phyloP scores from a whole-genome alignment of 495 filamentous ascomycete species.

The Xylaria cubensis region DNA sequence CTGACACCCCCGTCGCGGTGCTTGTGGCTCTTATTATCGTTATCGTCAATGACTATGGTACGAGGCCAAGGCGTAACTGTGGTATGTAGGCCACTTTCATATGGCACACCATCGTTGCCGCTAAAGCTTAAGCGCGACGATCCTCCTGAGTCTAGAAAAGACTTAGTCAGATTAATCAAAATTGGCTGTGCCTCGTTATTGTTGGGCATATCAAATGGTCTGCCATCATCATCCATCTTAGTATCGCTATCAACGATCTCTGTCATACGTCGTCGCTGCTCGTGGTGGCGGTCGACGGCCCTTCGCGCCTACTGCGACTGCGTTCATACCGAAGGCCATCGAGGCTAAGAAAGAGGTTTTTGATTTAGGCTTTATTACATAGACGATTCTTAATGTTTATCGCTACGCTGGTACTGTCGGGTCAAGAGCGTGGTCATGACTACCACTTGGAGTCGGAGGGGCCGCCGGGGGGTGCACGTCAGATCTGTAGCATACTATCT shows the following conservation, averaged over 20 bases:
- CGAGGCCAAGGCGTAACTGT: background rate
- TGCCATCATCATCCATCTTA: conserved; percentile 4
- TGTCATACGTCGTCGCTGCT: background rate
- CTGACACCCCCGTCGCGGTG: background rate
- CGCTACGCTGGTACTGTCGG: conserved; percentile 38
- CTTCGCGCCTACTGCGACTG: background rate
- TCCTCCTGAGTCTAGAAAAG: background rate
- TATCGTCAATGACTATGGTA: conserved; percentile 7
- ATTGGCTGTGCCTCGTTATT: background rate
- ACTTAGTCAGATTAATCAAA: background rate
- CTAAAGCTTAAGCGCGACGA: background rate
- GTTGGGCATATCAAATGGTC: background rate
- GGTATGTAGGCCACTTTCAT: background rate
- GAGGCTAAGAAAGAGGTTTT: conserved; percentile 23
- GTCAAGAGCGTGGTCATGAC: background rate
- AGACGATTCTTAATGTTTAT: conserved; percentile 42
- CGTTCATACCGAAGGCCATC: background rate
- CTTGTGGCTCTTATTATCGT: background rate
- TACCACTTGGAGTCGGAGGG: conserved; percentile 4
- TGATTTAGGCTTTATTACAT: conserved; percentile 38
- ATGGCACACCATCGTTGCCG: background rate
- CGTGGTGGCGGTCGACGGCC: background rate
- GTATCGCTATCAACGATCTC: conserved; percentile 1
- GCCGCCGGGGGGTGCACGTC: conserved; percentile 37
- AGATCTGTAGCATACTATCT: conserved; percentile 95